Conservation (phyloP, 179 eudicot species). For the Amaranthus tricolor region DNA sequence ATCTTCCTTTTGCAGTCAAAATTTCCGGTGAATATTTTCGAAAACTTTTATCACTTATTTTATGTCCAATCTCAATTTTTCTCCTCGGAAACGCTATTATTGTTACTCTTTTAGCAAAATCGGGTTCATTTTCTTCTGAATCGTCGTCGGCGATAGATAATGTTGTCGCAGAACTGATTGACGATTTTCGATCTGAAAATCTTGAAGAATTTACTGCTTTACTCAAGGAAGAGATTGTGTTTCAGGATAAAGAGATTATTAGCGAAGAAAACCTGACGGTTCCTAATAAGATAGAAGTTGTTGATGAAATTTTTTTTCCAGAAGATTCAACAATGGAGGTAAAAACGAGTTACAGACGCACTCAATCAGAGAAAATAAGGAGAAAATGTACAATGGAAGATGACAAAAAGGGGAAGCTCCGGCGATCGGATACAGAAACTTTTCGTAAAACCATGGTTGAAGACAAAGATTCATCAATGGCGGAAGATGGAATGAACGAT, state of each 20-base stretch:
- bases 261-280: constrained; percentile 32
- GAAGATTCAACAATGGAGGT: constrained; percentile 16
- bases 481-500: constrained; percentile 48
- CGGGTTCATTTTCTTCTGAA: constrained; percentile 34
- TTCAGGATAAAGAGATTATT: constrained; percentile 48
- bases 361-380: constrained; percentile 42
- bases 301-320: constrained; percentile 9
- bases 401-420: constrained; percentile 26
- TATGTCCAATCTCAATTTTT: constrained; percentile 62
- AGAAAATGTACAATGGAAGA: background rate
- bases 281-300: background rate
- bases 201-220: constrained; percentile 6
- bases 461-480: constrained; percentile 7
- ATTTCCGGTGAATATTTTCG: constrained; percentile 53
- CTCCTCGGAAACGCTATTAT: constrained; percentile 63
- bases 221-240: constrained; percentile 31
- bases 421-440: constrained; percentile 51
- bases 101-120: constrained; percentile 53
- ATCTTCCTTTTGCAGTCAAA: constrained; percentile 55
- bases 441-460: constrained; percentile 22
- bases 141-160: constrained; percentile 17
- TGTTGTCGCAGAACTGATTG: constrained; percentile 31
- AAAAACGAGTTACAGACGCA: constrained; percentile 26
- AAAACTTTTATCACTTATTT: constrained; percentile 28
- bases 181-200: constrained; percentile 31